Evolutionary conservation across 1,139 yeast species (phyloP).

Genomic region (Kluyveromyces sp.): DNA sequence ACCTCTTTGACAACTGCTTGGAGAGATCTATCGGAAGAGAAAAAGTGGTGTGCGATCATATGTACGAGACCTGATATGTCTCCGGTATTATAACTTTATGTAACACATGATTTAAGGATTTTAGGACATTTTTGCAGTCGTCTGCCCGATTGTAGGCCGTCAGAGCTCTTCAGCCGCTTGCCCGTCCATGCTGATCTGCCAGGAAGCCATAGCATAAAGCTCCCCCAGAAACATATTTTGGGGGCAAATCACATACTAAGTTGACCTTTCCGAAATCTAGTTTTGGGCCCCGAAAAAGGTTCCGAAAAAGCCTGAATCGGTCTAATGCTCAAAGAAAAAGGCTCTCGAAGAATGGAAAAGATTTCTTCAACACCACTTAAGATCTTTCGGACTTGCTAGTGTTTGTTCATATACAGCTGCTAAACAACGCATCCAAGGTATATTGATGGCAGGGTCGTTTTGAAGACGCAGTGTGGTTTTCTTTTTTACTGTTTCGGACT

Average conservation of each 20-base stretch:
- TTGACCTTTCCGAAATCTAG: background rate
- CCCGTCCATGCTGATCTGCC: too few species aligned
- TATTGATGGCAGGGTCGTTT: too few species aligned
- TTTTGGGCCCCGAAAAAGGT: background rate
- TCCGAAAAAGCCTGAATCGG: too few species aligned
- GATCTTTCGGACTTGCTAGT: background rate
- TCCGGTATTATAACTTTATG: too few species aligned
- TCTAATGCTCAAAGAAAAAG: background rate
- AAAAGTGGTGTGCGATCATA: conserved; percentile 43
- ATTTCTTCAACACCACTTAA: background rate
- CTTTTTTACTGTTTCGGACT: background rate
- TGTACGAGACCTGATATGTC: conserved; percentile 35
- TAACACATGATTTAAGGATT: too few species aligned
- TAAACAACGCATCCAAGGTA: too few species aligned
- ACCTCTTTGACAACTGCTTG: conserved; percentile 50
- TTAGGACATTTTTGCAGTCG: too few species aligned
- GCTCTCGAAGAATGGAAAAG: background rate
- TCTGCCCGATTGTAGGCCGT: too few species aligned
- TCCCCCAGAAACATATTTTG: background rate
- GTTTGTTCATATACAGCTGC: too few species aligned
- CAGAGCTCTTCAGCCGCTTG: too few species aligned
- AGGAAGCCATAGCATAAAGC: too few species aligned
- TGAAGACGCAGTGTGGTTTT: too few species aligned
- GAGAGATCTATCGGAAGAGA: conserved; percentile 49
- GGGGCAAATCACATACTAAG: background rate